These are phyloP conservation scores for Solanum hybrid DNA, from an alignment of 305 asterid species.

Conservation along the genomic window DNA sequence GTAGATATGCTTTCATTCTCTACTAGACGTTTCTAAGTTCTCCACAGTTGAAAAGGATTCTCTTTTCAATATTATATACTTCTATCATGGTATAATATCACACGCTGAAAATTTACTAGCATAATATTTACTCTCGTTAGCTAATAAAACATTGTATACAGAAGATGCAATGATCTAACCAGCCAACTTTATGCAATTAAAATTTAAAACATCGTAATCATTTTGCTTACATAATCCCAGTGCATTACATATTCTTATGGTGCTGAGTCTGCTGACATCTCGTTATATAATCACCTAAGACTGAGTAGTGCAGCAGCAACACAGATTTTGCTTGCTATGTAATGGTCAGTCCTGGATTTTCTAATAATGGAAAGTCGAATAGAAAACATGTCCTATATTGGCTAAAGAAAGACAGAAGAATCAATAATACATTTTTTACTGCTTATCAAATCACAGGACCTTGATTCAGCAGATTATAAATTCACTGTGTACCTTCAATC, in stretches of 20 bases:
- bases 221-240: neutral
- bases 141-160: neutral
- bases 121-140: neutral
- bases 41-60: neutral
- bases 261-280: neutral
- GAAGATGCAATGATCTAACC: neutral
- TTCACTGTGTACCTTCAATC: constrained; percentile 43
- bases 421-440: neutral
- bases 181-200: neutral
- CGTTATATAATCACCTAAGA: neutral
- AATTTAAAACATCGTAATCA: neutral
- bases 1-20: neutral
- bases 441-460: neutral
- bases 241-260: neutral
- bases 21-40: neutral
- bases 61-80: neutral
- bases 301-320: neutral
- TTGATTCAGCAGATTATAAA: neutral
- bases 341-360: neutral
- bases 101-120: neutral
- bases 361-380: neutral
- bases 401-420: neutral
- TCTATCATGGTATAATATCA: neutral
- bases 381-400: neutral
- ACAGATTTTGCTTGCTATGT: neutral